These are phyloP conservation scores for Lantana camara DNA, from an alignment of 257 asterid species.

Conservation along the genomic window DNA sequence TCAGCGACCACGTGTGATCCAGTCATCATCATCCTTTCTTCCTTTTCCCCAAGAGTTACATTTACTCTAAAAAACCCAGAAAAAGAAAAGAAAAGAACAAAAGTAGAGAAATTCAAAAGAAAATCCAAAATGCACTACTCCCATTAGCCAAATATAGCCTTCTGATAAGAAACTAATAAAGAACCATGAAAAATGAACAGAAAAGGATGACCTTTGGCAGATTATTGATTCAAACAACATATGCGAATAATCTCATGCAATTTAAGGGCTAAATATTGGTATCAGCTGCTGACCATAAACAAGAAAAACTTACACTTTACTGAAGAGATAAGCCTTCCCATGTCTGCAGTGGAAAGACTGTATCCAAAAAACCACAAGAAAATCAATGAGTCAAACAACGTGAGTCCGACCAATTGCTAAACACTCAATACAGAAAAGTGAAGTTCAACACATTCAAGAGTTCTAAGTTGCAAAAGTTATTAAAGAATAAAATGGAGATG, in stretches of 20 bases:
- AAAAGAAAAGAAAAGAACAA: conserved; percentile 13
- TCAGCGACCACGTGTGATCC: conserved; percentile 71
- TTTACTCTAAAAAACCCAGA: conserved; percentile 50
- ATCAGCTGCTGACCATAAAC: conserved; percentile 20
- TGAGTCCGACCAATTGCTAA: conserved; percentile 4
- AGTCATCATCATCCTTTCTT: conserved; percentile 76
- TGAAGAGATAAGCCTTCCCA: conserved; percentile 86
- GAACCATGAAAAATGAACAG: neutral
- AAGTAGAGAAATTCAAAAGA: neutral
- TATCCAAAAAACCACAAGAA: conserved; percentile 30
- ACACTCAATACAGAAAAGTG: neutral
- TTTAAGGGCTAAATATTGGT: neutral
- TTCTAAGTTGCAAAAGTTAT: neutral
- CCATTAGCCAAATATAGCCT: conserved; percentile 4
- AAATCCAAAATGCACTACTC: neutral
- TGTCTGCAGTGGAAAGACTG: conserved; percentile 69
- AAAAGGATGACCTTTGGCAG: conserved; percentile 3
- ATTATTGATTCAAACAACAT: neutral
- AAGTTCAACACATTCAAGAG: neutral
- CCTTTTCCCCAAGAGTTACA: conserved; percentile 63
- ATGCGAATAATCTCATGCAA: conserved; percentile 15
- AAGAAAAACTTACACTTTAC: conserved; percentile 71
- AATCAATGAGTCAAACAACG: conserved; percentile 20
- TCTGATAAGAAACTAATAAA: neutral
- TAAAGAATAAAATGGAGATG: neutral